Percentiles rank a stretch among this genome's conserved stretches.
Conservation (phyloP, 2,329 filamentous ascomycete species). For the Fusarium sp. region DNA sequence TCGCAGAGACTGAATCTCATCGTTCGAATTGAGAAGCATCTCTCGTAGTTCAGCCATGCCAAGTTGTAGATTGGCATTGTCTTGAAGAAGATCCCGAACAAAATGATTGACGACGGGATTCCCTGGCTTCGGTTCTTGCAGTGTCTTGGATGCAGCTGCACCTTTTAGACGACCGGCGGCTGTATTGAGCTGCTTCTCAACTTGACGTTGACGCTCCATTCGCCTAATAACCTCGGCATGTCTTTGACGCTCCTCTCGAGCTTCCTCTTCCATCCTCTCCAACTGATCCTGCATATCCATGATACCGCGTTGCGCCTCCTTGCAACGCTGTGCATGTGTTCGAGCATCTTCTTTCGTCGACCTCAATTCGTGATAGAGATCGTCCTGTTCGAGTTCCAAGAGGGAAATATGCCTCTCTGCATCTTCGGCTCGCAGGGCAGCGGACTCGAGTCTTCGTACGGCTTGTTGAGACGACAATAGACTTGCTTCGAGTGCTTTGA, state of each 20-base stretch:
- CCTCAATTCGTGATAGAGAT: constrained; percentile 73
- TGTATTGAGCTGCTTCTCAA: constrained; percentile 83
- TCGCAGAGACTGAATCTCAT: constrained; percentile 88
- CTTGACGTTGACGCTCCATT: constrained; percentile 83
- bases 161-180: constrained; percentile 84
- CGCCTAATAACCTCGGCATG: constrained; percentile 83
- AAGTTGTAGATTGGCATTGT: constrained; percentile 93
- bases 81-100: constrained; percentile 92
- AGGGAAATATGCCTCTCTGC: constrained; percentile 83
- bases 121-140: constrained; percentile 66
- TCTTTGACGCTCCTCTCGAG: constrained; percentile 79
- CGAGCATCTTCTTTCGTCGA: constrained; percentile 78
- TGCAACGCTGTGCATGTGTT: constrained; percentile 84
- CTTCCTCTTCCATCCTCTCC: constrained; percentile 87
- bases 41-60: constrained; percentile 92
- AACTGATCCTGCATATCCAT: constrained; percentile 85
- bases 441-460: constrained; percentile 76
- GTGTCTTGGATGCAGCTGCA: constrained; percentile 75
- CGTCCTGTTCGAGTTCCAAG: constrained; percentile 83
- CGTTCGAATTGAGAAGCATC: constrained; percentile 89
- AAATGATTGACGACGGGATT: constrained; percentile 90
- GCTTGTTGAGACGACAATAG: constrained; percentile 82
- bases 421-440: constrained; percentile 78
- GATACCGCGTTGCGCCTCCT: constrained; percentile 82
- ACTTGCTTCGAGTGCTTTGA: constrained; percentile 79